Conservation (phyloP, 2,329 filamentous ascomycete genomes). For the Rasamsonia emersonii region DNA sequence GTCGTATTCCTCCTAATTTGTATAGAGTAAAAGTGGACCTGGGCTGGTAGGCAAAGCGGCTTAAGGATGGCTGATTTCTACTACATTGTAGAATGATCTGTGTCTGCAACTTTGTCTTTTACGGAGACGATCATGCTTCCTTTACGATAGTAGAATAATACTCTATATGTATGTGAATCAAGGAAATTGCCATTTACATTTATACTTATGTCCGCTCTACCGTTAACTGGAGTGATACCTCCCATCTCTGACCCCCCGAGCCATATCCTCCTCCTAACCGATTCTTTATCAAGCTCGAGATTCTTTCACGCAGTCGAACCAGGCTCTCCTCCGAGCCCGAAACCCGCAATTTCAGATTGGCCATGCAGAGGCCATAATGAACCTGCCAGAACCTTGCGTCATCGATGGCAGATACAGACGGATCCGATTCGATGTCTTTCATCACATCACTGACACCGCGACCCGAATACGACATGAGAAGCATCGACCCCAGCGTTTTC, state of each 20-base stretch:
- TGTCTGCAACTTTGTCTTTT: no score
- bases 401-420: conserved; percentile 66
- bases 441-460: conserved; percentile 63
- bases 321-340: conserved; percentile 63
- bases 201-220: conserved; percentile 37
- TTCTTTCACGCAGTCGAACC: conserved; percentile 63
- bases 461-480: conserved; percentile 78
- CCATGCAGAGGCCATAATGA: conserved; percentile 94
- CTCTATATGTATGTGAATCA: conserved; percentile 4
- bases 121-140: not conserved
- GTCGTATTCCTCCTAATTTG: no score
- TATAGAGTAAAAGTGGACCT: no score
- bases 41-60: no score
- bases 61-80: no score
- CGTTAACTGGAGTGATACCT: conserved; percentile 77
- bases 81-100: conserved; percentile 4
- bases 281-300: conserved; percentile 73
- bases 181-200: no score
- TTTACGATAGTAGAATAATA: not conserved
- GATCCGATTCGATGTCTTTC: conserved; percentile 73
- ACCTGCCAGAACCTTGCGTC: conserved; percentile 98
- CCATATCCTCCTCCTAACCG: conserved; percentile 83
- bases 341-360: conserved; percentile 76
- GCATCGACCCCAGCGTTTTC: conserved; percentile 80
- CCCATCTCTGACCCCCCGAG: conserved; percentile 72